These are phyloP conservation scores for Cystoderma amianthinum DNA, from an alignment of 768 basidiomycete species.

Conservation along the genomic window DNA sequence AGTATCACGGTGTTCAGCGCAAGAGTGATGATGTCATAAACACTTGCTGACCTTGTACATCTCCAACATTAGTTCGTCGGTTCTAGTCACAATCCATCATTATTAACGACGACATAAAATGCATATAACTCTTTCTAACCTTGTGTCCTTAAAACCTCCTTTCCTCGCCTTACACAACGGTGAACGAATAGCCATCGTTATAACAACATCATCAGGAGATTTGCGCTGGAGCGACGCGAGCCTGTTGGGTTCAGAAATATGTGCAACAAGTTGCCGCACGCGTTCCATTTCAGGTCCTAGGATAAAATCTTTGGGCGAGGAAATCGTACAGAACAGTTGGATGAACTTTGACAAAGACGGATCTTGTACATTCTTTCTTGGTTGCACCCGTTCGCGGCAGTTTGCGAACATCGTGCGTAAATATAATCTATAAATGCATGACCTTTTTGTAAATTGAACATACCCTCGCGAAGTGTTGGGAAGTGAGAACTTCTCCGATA, in stretches of 20 bases:
- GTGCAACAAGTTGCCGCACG: constrained; percentile 58
- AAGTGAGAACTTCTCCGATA: too few relatives aligned
- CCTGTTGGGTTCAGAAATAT: constrained; percentile 41
- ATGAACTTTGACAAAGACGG: too few relatives aligned
- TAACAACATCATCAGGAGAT: constrained; percentile 71
- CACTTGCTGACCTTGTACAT: constrained; percentile 58
- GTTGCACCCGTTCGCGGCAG: too few relatives aligned
- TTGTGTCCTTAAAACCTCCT: constrained; percentile 68
- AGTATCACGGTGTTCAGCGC: constrained; percentile 3
- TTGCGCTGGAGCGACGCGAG: constrained; percentile 48
- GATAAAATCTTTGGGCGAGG: too few relatives aligned
- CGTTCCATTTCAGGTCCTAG: constrained; percentile 43
- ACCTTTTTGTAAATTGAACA: too few relatives aligned
- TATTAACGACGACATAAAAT: constrained; percentile 1
- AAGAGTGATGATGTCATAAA: constrained; percentile 3
- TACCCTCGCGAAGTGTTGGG: too few relatives aligned
- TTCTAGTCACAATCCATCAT: constrained; percentile 28
- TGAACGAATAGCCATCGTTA: constrained; percentile 75
- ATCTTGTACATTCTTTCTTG: too few relatives aligned
- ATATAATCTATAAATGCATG: too few relatives aligned
- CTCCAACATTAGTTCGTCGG: constrained; percentile 75
- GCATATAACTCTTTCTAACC: constrained; percentile 27
- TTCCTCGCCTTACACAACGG: constrained; percentile 73
- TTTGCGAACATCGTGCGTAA: too few relatives aligned
- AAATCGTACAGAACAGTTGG: too few relatives aligned